Evolutionary conservation across 164 flowering plant genomes (phyloP).

Genomic region (Saururus chinensis): DNA sequence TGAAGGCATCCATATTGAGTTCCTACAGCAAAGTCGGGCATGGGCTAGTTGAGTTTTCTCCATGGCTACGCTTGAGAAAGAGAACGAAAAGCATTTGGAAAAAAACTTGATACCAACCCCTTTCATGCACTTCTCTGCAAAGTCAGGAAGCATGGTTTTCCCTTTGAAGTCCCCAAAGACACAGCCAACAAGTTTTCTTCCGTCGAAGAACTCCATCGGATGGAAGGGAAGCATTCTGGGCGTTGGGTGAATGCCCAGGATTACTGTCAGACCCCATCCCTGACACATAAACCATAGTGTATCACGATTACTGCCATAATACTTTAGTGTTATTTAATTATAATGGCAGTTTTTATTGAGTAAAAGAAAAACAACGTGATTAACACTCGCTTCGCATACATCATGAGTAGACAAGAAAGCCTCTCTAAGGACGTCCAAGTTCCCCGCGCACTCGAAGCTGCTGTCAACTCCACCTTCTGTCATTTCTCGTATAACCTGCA

Average conservation of each 20-base stretch:
- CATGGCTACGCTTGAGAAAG: not conserved
- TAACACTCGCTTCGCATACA: slow-evolving; percentile 14
- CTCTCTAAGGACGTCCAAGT: slow-evolving; percentile 55
- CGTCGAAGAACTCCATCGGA: slow-evolving; percentile 74
- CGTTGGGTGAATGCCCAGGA: slow-evolving; percentile 52
- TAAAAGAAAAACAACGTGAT: not conserved
- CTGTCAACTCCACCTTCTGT: slow-evolving; percentile 61
- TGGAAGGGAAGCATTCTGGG: slow-evolving; percentile 66
- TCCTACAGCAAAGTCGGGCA: slow-evolving; percentile 20
- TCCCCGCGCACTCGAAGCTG: slow-evolving; percentile 69
- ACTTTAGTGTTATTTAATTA: no score
- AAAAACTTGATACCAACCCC: slow-evolving; percentile 30
- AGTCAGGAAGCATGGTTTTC: slow-evolving; percentile 45
- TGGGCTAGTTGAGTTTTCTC: not conserved
- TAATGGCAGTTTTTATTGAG: not conserved
- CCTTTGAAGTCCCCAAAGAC: slow-evolving; percentile 76
- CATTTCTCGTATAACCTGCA: slow-evolving; percentile 56
- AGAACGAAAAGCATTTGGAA: no score
- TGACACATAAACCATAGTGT: slow-evolving; percentile 6
- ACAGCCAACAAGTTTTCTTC: slow-evolving; percentile 38
- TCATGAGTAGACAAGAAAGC: slow-evolving; percentile 68
- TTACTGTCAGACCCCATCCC: slow-evolving; percentile 73
- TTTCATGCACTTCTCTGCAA: slow-evolving; percentile 40
- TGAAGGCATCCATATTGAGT: slow-evolving; percentile 58
- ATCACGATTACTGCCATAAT: not conserved